These are phyloP conservation scores for Aspergillus affinis DNA, from an alignment of 495 filamentous ascomycete genomes.

Conservation along the genomic window DNA sequence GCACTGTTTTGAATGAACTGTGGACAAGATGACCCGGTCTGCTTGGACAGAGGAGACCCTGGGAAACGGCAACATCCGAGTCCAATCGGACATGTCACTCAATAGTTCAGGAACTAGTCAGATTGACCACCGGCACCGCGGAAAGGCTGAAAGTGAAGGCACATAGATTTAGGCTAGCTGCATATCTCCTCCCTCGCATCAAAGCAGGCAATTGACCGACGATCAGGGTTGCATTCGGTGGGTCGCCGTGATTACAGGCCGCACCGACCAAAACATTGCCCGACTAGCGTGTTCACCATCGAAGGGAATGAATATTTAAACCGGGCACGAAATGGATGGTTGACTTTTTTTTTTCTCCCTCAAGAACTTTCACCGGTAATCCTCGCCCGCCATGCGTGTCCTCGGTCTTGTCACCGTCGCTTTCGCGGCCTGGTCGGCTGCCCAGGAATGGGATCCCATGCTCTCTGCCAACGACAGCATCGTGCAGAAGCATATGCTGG, in stretches of 20 bases:
- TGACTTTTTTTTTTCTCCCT: background rate
- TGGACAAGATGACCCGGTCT: background rate
- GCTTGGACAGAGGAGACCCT: background rate
- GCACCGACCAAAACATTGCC: background rate
- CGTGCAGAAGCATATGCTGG: conserved; percentile 9
- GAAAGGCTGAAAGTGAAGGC: no score
- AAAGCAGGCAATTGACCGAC: background rate
- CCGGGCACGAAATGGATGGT: background rate
- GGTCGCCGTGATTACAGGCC: background rate
- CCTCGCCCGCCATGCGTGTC: background rate
- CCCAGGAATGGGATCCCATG: background rate
- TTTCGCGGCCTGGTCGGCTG: background rate
- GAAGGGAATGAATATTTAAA: background rate
- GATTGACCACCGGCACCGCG: no score
- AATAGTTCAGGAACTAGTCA: background rate
- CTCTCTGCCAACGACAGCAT: conserved; percentile 3
- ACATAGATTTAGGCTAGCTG: background rate
- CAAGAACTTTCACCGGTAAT: background rate
- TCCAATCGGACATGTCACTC: background rate
- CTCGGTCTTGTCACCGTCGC: background rate
- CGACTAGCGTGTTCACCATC: background rate
- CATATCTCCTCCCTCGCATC: background rate
- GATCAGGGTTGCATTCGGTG: background rate
- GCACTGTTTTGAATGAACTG: no score
- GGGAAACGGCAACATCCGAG: background rate